Evolutionary conservation across 176 grass and related monocot genomes (phyloP).

Genomic region (Leersia perrieri): DNA sequence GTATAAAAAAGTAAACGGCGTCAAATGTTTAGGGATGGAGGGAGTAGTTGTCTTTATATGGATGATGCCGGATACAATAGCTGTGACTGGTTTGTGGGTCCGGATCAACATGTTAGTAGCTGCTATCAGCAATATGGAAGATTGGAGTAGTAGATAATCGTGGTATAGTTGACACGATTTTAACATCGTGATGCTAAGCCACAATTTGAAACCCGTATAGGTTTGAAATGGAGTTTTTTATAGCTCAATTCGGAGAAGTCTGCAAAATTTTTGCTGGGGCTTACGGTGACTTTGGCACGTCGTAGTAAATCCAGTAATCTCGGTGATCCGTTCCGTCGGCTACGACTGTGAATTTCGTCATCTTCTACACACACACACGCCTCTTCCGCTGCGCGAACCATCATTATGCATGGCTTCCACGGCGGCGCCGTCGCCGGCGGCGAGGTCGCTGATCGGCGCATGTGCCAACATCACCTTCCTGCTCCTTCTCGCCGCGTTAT

Average conservation of each 20-base stretch:
- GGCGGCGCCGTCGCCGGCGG: neutral
- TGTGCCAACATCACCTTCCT: constrained; percentile 25
- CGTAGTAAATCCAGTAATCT: neutral
- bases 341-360: neutral
- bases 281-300: neutral
- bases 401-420: constrained; percentile 31
- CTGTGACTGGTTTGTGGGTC: too few relatives aligned
- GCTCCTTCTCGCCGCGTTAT: constrained; percentile 23
- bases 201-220: too few relatives aligned
- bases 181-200: neutral
- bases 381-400: neutral
- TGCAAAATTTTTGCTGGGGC: neutral
- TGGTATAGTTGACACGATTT: neutral
- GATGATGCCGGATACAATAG: too few relatives aligned
- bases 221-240: too few relatives aligned
- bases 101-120: too few relatives aligned
- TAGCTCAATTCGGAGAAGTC: neutral
- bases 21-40: too few relatives aligned
- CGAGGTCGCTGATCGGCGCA: neutral
- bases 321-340: neutral
- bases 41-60: neutral
- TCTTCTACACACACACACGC: too few relatives aligned
- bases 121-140: too few relatives aligned
- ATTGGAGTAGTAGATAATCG: too few relatives aligned
- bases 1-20: too few relatives aligned